Percentiles rank a stretch among this genome's conserved stretches.
These are phyloP conservation scores for Iberis amara DNA, from an alignment of 441 rosid genomes.

Conservation along the genomic window DNA sequence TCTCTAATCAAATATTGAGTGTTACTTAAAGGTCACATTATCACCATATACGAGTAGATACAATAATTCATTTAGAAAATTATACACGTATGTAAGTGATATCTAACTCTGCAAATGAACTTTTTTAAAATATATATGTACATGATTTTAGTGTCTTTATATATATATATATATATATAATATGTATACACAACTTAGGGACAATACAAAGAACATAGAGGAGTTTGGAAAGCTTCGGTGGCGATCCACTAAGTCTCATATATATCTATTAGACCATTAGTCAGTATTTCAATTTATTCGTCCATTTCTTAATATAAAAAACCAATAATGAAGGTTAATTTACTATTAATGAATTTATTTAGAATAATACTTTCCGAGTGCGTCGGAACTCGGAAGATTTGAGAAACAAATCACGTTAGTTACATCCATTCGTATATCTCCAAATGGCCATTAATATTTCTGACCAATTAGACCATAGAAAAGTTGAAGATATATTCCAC, in stretches of 20 bases:
- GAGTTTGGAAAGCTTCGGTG: constrained; percentile 22
- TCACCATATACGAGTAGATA: background rate
- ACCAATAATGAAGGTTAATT: constrained; percentile 13
- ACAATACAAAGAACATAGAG: constrained; percentile 8
- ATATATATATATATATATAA: background rate
- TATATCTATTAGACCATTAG: background rate
- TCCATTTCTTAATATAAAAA: constrained; percentile 1
- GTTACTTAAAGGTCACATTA: constrained; percentile 19
- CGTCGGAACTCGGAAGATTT: constrained; percentile 23
- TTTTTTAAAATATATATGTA: too few species aligned
- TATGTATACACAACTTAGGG: background rate
- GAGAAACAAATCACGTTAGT: constrained; percentile 31
- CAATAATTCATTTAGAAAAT: too few species aligned
- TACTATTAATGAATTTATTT: background rate
- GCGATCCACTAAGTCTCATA: constrained; percentile 21
- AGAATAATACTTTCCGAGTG: constrained; percentile 24
- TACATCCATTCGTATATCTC: constrained; percentile 33
- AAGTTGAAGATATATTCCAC: constrained; percentile 31
- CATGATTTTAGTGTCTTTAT: too few species aligned
- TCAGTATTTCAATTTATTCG: constrained; percentile 16
- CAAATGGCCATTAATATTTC: constrained; percentile 26
- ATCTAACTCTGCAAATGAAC: too few species aligned
- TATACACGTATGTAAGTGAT: too few species aligned
- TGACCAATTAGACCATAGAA: constrained; percentile 25
- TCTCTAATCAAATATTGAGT: constrained; percentile 12